Conservation (phyloP, 1,284 basidiomycete genomes). For the Microbotryum intermedium region DNA sequence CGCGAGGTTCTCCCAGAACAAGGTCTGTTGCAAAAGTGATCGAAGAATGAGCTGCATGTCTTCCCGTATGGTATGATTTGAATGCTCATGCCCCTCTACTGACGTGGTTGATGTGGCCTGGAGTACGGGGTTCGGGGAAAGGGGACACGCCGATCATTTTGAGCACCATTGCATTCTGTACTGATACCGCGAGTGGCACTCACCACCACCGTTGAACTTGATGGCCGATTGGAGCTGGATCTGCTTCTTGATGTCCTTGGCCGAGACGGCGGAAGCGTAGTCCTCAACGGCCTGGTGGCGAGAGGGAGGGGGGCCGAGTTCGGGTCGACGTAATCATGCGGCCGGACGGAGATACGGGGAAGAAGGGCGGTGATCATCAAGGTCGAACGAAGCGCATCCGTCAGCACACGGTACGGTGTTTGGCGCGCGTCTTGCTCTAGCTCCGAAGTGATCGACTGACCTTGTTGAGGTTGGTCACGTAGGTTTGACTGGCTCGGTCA, state of each 20-base stretch:
- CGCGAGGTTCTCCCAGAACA: slow-evolving; percentile 97
- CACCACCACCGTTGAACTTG: slow-evolving; percentile 85
- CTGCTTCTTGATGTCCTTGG: slow-evolving; percentile 61
- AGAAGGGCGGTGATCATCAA: not conserved
- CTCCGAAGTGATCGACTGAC: not conserved
- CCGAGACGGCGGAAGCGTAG: slow-evolving; percentile 55
- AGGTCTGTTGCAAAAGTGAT: slow-evolving; percentile 49
- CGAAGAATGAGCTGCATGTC: not conserved
- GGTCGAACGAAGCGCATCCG: slow-evolving; percentile 1
- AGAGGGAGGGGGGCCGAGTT: not conserved
- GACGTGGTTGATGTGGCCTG: slow-evolving; percentile 28
- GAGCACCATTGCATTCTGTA: no score
- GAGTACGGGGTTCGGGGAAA: not conserved
- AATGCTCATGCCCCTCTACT: slow-evolving; percentile 18
- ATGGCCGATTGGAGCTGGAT: slow-evolving; percentile 78
- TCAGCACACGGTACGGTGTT: slow-evolving; percentile 10
- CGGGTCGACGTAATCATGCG: not conserved
- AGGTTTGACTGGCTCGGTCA: not conserved
- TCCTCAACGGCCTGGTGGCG: slow-evolving; percentile 61
- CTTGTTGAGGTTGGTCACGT: slow-evolving; percentile 28
- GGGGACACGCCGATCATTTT: no score
- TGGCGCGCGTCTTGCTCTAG: no score
- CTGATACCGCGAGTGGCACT: slow-evolving; percentile 30
- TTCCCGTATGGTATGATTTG: not conserved
- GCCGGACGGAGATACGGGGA: not conserved